Base-by-base conservation (phyloP, 2,329 filamentous ascomycete genomes). In the Ascochyta koolunga region DNA sequence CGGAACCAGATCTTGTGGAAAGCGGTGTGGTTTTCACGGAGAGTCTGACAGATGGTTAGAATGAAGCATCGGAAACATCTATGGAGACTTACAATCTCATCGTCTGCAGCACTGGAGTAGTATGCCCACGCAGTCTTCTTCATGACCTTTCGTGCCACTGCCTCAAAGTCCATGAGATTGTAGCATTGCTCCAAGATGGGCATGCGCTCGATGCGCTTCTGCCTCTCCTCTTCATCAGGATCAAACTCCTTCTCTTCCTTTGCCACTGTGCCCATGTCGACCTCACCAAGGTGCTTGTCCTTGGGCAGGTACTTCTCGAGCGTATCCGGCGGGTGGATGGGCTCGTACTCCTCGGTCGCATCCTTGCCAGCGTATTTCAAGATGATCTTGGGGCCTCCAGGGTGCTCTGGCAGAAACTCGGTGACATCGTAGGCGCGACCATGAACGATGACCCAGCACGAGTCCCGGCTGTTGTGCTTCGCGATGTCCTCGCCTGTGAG, bases 1-100 rank as follows among this genome's bases (percentile, higher is more conserved):
- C 95, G 87, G 81, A 99, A 98, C 93, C 95, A 89, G 77, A 97
- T 96, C 73, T 96, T 93, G 79, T 99, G 95, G 79, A 92, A 99
- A 39, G 95, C 95, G 39, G 85, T 86, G 79, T 97, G 93, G 78
- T 99, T 99, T 78, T 98, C 93, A 61, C 93, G 87, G 81, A 98
- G 82, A 0, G 95, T 97, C 89, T 96, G 21, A 24, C 4, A 5
- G 2, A 61, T 45, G 71, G 67, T 57, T 39, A 62, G 62, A n/a
- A 5, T 42, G 38, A 36, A 29, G n/a, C 6, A 18, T 4, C 21
- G 1, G 15, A 25, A 1, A 31, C 9, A 13, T 4, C 13, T 13
- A 11, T n/a, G 11, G 21, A 21, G 45, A 73, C 84, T 69, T 72
- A 91, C 89, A 77, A 93, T 92, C 76, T 93, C 90, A 69, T 96